phyloP scores from a whole-genome alignment of 768 basidiomycete genomes.

The Rhizopogon rudus region DNA sequence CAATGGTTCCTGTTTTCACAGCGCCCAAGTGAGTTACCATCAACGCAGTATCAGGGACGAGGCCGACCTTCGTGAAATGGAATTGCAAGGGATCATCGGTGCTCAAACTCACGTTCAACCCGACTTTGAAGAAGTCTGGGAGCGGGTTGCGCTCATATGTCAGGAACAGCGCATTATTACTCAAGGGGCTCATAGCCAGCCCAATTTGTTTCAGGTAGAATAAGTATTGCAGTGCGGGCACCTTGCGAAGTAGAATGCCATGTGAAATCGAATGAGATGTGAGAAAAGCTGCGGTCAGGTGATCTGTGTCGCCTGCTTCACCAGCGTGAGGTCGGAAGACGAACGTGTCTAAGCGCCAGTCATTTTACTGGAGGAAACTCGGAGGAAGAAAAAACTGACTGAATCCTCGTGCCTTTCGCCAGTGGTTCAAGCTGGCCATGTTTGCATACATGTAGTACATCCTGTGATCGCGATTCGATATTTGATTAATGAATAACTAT shows the following conservation, averaged over 20 bases:
- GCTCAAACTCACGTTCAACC: conserved; percentile 92
- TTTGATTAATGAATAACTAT: conserved; percentile 1
- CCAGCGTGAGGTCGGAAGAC: conserved; percentile 96
- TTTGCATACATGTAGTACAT: conserved; percentile 98
- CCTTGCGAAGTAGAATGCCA: conserved; percentile 96
- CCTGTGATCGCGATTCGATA: conserved; percentile 38
- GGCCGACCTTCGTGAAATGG: conserved; percentile 90
- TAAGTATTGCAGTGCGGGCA: conserved; percentile 93
- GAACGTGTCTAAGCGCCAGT: conserved; percentile 68
- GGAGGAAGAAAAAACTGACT: conserved; percentile 49
- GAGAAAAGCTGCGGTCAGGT: conserved; percentile 92
- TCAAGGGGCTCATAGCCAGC: conserved; percentile 96
- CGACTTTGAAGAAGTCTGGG: conserved; percentile 94
- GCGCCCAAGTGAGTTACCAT: neutral
- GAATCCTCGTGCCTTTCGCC: conserved; percentile 84
- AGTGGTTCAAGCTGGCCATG: conserved; percentile 91
- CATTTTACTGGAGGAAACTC: neutral
- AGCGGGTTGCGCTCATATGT: conserved; percentile 96
- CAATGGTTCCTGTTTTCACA: conserved; percentile 67
- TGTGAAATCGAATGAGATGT: conserved; percentile 98
- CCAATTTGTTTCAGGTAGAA: conserved; percentile 99
- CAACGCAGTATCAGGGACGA: neutral
- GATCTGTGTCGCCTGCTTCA: conserved; percentile 98
- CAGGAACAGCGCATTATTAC: conserved; percentile 96
- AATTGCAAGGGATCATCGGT: conserved; percentile 97